Percentiles rank a stretch among this genome's conserved stretches.
phyloP scores from a whole-genome alignment of 139 green algal genomes.

The Chlamydomonas sphaeroides region DNA sequence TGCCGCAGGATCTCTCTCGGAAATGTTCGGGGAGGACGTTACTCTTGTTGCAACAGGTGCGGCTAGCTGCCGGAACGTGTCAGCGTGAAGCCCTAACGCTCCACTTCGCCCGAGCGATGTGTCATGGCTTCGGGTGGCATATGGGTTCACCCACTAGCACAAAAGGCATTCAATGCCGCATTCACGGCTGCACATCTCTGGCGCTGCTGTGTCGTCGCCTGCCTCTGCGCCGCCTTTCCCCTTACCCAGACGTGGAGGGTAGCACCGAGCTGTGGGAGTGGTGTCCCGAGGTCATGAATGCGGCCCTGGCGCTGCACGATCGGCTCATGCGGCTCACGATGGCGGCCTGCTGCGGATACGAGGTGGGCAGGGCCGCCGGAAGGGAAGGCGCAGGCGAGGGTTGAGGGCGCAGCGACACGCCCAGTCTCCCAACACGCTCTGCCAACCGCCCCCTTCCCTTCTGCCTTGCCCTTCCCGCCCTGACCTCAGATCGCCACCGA shows the following conservation, averaged over 20 bases:
- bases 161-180: too few species aligned
- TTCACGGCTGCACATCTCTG: neutral
- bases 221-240: too few species aligned
- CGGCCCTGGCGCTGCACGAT: constrained; percentile 25
- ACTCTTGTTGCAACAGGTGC: constrained; percentile 22
- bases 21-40: constrained; percentile 9
- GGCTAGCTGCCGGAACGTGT: neutral
- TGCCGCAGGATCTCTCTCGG: neutral
- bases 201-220: too few species aligned
- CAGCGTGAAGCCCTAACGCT: neutral
- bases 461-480: neutral
- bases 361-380: too few species aligned
- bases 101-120: too few species aligned
- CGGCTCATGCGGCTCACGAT: constrained; percentile 15
- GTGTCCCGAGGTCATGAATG: constrained; percentile 26
- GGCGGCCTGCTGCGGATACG: constrained; percentile 24
- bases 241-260: too few species aligned
- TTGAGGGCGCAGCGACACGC: neutral
- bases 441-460: neutral
- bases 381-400: too few species aligned
- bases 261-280: constrained; percentile 40
- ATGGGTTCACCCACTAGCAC: neutral
- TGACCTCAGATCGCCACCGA: constrained; percentile 9
- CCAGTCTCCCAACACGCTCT: too few species aligned
- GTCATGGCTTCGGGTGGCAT: neutral